Evolutionary conservation across 2,329 filamentous ascomycete genomes (phyloP).

Genomic region (Neonectria hederae): DNA sequence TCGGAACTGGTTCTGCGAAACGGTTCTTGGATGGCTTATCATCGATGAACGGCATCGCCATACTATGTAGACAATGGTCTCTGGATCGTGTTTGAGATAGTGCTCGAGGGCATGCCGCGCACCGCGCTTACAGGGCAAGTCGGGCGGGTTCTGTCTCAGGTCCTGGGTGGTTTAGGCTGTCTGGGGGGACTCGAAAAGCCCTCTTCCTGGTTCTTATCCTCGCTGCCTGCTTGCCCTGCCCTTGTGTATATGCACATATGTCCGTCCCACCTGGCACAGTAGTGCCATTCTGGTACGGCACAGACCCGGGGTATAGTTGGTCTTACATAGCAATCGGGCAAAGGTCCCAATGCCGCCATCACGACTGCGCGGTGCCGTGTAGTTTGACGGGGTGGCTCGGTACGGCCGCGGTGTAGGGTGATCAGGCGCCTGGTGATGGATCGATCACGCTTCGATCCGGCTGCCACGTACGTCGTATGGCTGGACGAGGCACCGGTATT

Average conservation of each 20-base stretch:
- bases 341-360: not conserved
- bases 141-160: not conserved
- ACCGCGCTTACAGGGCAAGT: not conserved
- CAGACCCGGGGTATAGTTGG: not conserved
- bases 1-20: not conserved
- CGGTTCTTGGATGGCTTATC: slow-evolving; percentile 11
- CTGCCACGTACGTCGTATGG: not conserved
- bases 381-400: not conserved
- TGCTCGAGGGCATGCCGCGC: not conserved
- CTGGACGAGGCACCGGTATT: not conserved
- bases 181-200: not conserved
- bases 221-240: not conserved
- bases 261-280: not conserved
- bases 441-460: slow-evolving; percentile 11
- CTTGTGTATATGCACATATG: not conserved
- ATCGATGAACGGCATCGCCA: not conserved
- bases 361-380: not conserved
- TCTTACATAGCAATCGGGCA: not conserved
- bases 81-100: not conserved
- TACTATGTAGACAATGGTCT: not conserved
- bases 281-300: not conserved
- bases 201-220: not conserved
- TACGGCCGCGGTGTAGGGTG: not conserved
- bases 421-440: not conserved
- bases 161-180: not conserved